Evolutionary conservation across 148 eudicot genomes (phyloP), one percentile per base, ranked within the genome.

Genomic region (Camellia lanceoleosa): DNA sequence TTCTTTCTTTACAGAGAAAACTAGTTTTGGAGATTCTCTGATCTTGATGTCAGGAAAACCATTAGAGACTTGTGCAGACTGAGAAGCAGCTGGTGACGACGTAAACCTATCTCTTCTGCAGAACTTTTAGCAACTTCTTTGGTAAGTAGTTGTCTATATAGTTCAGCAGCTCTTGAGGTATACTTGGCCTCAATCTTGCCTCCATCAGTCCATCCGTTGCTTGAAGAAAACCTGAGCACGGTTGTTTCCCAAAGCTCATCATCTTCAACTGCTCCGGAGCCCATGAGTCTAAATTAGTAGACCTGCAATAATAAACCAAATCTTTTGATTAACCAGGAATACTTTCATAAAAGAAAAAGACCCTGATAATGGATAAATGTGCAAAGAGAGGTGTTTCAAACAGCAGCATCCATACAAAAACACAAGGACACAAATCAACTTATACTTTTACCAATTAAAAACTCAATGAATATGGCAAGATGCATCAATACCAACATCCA

Each of bases 41-140:
- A n/a, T n/a, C n/a, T n/a, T n/a, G n/a, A n/a, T n/a, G n/a, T n/a
- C n/a, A n/a, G n/a, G n/a, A n/a, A n/a, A n/a, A n/a, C n/a, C n/a
- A n/a, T n/a, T n/a, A n/a, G n/a, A n/a, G n/a, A n/a, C n/a, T n/a
- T n/a, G n/a, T n/a, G n/a, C n/a, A n/a, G n/a, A n/a, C n/a, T n/a
- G n/a, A n/a, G n/a, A n/a, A n/a, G n/a, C n/a, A n/a, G n/a, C n/a
- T n/a, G n/a, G n/a, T n/a, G n/a, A n/a, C n/a, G n/a, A n/a, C n/a
- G n/a, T n/a, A n/a, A n/a, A n/a, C n/a, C n/a, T n/a, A n/a, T n/a
- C n/a, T n/a, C n/a, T n/a, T n/a, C n/a, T n/a, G n/a, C n/a, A n/a
- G n/a, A n/a, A n/a, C n/a, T n/a, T n/a, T n/a, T n/a, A n/a, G n/a
- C 94, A 84, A 96, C 99, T 89, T 96, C 99, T 87, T 96, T 96